Evolutionary conservation across 2,329 filamentous ascomycete genomes (phyloP), one percentile per base, ranked within the genome.

Genomic region (Amauroascus niger): DNA sequence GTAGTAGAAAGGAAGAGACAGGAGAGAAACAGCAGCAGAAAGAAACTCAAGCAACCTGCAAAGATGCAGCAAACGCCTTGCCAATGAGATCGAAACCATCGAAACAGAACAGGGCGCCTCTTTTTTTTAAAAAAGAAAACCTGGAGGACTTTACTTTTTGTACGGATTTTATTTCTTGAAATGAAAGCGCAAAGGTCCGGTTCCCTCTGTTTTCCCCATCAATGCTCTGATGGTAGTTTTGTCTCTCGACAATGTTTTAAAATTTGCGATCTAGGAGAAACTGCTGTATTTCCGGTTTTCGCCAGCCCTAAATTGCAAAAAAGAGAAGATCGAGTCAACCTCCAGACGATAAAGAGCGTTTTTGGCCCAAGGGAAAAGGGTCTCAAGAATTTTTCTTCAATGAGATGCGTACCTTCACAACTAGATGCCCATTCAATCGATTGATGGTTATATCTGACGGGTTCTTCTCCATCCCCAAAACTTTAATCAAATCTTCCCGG

Each of bases 391-490:
- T n/a, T n/a, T n/a, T 16, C 8, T 37, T 20, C 7, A 22, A 33
- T 20, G 8, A 4, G 3, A 11, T 43, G 49, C 73, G 62, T 67
- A 87, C 86, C 77, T 84, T 88, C 58, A 95, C 74, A 58, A 84
- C 74, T 50, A 97, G 78, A 63, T 95, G 85, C 49, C 79, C 78
- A 43, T 86, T 95, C 49, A 84, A 71, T 33, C 68, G 65, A 65
- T 82, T 83, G 44, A 84, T 73, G 11, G 65, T 64, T 8, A 76
- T 67, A 40, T 73, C 69, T 24, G 60, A 61, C 49, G 58, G 61
- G 40, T 48, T 75, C 65, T 63, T 57, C 22, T 77, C 69, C 40
- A 91, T 64, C 1, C 74, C 70, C 57, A 95, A 68, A 9, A 75
- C 77, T 18, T 71, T 64, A 35, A 75, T 71, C 54, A 97, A 66